phyloP scores from a whole-genome alignment of 257 asterid genomes.

The Solanum stenotomum region DNA sequence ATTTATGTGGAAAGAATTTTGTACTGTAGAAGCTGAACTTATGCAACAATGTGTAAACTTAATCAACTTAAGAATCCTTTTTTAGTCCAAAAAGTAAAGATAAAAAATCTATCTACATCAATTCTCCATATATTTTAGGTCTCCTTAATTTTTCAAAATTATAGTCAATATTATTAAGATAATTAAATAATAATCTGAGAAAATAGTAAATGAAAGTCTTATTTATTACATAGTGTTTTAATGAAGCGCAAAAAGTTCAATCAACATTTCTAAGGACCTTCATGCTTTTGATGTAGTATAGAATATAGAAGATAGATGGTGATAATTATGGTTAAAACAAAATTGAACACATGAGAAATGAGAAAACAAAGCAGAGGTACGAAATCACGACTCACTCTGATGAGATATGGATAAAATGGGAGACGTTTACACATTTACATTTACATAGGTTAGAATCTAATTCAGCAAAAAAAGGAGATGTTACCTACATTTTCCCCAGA shows the following conservation, averaged over 20 bases:
- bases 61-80: not conserved
- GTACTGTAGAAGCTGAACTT: no score
- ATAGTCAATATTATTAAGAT: not conserved
- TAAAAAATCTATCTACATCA: not conserved
- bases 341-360: no score
- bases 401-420: not conserved
- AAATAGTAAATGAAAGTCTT: not conserved
- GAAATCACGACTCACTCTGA: not conserved
- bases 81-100: no score
- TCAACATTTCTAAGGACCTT: not conserved
- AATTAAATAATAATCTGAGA: not conserved
- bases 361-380: not conserved
- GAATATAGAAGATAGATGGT: not conserved
- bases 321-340: not conserved
- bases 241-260: not conserved
- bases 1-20: not conserved
- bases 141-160: not conserved
- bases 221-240: not conserved
- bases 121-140: not conserved
- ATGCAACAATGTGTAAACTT: no score
- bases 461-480: not conserved
- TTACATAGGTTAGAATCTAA: not conserved
- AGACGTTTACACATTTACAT: not conserved
- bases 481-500: not conserved
- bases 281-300: not conserved